A percentile compares a stretch with the other conserved stretches of the same genome.
phyloP scores from a whole-genome alignment of 2,329 filamentous ascomycete species.

The Elsinoe fawcettii region DNA sequence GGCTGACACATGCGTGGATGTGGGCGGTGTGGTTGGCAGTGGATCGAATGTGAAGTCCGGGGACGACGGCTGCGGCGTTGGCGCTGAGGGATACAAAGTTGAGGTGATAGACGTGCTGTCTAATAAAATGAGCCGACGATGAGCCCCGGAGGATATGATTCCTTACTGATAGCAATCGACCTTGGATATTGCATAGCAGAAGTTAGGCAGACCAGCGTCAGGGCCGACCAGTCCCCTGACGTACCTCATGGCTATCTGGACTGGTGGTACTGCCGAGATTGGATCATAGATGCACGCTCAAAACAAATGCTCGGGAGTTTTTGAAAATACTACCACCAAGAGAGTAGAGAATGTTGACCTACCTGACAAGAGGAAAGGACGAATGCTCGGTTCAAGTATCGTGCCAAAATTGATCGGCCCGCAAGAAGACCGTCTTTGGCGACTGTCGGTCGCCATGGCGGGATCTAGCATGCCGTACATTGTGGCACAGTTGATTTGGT shows the following conservation, averaged over 20 bases:
- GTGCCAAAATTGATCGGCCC: too few relatives aligned
- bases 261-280: too few relatives aligned
- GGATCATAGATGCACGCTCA: not conserved
- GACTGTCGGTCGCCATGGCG: not conserved
- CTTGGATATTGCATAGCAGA: too few relatives aligned
- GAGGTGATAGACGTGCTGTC: not conserved
- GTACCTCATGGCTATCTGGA: too few relatives aligned
- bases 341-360: not conserved
- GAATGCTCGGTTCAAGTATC: not conserved
- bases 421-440: not conserved
- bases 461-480: not conserved
- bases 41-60: not conserved
- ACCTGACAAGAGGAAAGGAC: not conserved
- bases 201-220: too few relatives aligned
- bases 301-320: not conserved
- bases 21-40: not conserved
- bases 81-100: not conserved
- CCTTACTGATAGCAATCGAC: too few relatives aligned
- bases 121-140: not conserved
- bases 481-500: not conserved
- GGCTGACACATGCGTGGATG: not conserved
- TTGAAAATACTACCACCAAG: not conserved
- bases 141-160: not conserved
- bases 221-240: too few relatives aligned
- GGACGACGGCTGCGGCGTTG: not conserved